Evolutionary conservation across 1,284 basidiomycete genomes (phyloP), one percentile per base, ranked within the genome.

Genomic region (Polyporus tsugae): DNA sequence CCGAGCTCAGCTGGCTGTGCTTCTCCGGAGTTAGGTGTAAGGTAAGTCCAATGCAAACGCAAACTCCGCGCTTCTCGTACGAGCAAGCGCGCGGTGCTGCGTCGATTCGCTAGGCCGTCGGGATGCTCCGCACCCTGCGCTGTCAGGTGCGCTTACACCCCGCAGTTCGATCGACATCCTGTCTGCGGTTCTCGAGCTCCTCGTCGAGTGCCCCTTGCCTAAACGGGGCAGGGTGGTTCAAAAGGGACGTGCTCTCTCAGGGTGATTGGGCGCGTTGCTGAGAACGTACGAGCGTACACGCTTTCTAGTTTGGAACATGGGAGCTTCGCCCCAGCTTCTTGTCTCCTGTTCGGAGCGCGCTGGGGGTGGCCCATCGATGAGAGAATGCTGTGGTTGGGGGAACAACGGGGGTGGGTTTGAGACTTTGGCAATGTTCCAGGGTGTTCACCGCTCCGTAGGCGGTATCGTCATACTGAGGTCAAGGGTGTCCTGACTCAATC

Each of bases 1-100:
- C 19, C 35, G 33, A 17, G 22, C 58, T 25, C 36, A 29, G n/a
- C 22, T 39, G 58, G 36, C n/a, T 46, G 60, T 62, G 60, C 65
- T 59, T 66, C 65, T 58, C 57, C 60, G 65, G 65, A 62, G 53
- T 66, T 59, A 63, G 62, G 7, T 62, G 61, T 60, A 52, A 46
- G 63, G 58, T 41, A 64, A 60, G 38, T 55, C 70, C 63, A 41
- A 72, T 66, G 66, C 67, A 69, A 72, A 35, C 15, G 38, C 58
- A 41, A 58, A 58, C 55, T 41, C 41, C 39, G 58, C 57, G 58
- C 70, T 69, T 66, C 67, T 17, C 36, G 38, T 22, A 38, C n/a
- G 35, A 22, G 38, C 58, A 10, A 13, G 65, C 65, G 64, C 55
- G 62, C 41, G 53, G 35, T 38, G 52, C 11, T 53, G 55, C 42